phyloP scores from a whole-genome alignment of 176 grass and related monocot species.

The Raddia distichophylla region DNA sequence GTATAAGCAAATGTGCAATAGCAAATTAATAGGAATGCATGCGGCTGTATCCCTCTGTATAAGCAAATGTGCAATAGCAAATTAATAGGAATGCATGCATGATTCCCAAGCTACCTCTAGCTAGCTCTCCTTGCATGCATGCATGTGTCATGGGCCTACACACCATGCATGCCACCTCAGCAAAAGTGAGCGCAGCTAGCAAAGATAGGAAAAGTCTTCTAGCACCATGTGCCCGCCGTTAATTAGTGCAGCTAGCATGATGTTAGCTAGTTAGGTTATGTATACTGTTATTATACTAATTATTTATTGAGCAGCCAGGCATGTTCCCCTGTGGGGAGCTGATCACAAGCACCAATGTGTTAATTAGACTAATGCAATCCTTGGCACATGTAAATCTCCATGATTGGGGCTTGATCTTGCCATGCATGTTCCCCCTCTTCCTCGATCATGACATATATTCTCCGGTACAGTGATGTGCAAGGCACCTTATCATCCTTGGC shows the following conservation, averaged over 20 bases:
- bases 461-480: not conserved
- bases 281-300: not conserved
- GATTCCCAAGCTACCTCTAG: not conserved
- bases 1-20: not conserved
- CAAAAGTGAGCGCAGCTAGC: constrained; percentile 25
- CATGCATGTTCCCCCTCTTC: constrained; percentile 48
- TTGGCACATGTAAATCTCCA: constrained; percentile 32
- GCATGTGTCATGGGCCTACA: constrained; percentile 17
- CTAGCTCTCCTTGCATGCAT: not conserved
- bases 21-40: not conserved
- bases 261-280: not conserved
- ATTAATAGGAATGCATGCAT: not conserved
- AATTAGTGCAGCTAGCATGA: not conserved
- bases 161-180: constrained; percentile 31
- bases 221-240: not conserved
- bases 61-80: not conserved
- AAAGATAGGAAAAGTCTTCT: constrained; percentile 14
- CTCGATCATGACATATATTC: constrained; percentile 23
- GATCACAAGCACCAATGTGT: constrained; percentile 33
- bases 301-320: constrained; percentile 31
- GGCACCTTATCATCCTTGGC: not conserved
- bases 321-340: constrained; percentile 52
- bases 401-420: constrained; percentile 47
- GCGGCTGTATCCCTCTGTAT: no score
- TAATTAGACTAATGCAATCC: constrained; percentile 28